Base-by-base conservation (phyloP, 2,329 filamentous ascomycete species). In the Gliomastix tumulicola region DNA sequence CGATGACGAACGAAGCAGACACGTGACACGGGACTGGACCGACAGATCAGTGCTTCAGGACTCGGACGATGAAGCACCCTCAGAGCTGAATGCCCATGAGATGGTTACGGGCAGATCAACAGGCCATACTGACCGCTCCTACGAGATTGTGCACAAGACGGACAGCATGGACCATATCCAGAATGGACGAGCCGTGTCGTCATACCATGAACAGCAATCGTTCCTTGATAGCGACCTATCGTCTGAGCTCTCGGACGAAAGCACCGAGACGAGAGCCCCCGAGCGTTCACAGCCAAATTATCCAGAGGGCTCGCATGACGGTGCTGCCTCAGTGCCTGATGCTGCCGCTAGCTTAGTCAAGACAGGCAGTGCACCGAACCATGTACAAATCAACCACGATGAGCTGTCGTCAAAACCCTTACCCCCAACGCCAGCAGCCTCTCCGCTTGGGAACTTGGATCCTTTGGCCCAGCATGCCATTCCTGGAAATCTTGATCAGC, bases 181-280 rank as follows among this genome's bases (percentile, higher is more conserved):
- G n/a, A n/a, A n/a, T n/a, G 61, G 56, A 1, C 52, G 58, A 12
- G 60, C 58, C 0, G 43, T 51, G 19, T 55, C 60, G 2, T 41
- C 38, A 18, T 36, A 46, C 16, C 41, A 47, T 21, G 50, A 60
- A 42, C 44, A 64, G 17, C 57, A 63, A 19, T 71, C 67, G 0
- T 72, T 73, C 40, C 47, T 73, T 19, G 69, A 69, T 30, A 77
- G 69, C 21, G 76, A 82, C 41, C 60, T 82, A 7, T 83, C 78
- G 3, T 82, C 78, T 0, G 78, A 82, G 44, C 46, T 82, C 30
- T 82, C 77, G 2, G 56, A 62, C 2, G 73, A 77, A n/a, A 53
- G 63, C 3, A 48, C 65, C 4, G n/a, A 16, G 8, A 36, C 19
- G 23, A n/a, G n/a, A n/a, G n/a, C n/a, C n/a, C n/a, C n/a, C n/a